Evolutionary conservation across 192 early-diverging fungal genomes (phyloP), one percentile per base, ranked within the genome.

Genomic region (Coemansia asiatica): DNA sequence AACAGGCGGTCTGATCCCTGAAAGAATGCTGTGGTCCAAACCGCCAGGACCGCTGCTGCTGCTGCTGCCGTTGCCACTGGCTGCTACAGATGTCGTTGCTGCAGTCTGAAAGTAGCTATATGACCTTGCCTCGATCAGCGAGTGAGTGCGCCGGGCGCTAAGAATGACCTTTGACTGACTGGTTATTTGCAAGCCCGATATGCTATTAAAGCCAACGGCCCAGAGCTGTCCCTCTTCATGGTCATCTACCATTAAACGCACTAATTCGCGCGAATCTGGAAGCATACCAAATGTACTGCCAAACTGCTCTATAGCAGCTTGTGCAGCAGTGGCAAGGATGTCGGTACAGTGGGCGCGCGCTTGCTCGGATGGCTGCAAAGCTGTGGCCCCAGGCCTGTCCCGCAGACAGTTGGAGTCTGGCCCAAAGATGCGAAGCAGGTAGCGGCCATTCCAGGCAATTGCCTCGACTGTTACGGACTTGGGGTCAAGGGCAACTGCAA

Each of bases 371-470:
- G 66, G 63, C 40, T 72, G 72, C 57, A 81, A 33, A 29, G 73
- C 36, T 29, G 78, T 71, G 26, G 69, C 67, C 15, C 69, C 63
- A 4, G 78, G 78, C 55, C 67, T 74, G 56, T 81, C 78, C 15
- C 73, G 78, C 62, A 81, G 33, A 31, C 61, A 63, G 47, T 44
- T 44, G 31, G 78, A 68, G 9, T 69, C 69, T 1, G 72, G 69
- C 5, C 72, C 78, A 69, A 81, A 81, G 22, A 81, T 63, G 22
- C 78, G 78, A 62, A 81, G 64, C 26, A 81, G 36, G 27, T 75
- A 81, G 26, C 78, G 78, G 23, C 72, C 78, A 35, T 81, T 81
- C 78, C 78, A 81, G 18, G 78, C 69, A 27, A 81, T 81, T 0
- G 78, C 78, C 67, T 81, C 78, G 27, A 81, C 63, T 6, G 78